phyloP scores from a whole-genome alignment of 257 asterid genomes.

The Penstemon newberryi region DNA sequence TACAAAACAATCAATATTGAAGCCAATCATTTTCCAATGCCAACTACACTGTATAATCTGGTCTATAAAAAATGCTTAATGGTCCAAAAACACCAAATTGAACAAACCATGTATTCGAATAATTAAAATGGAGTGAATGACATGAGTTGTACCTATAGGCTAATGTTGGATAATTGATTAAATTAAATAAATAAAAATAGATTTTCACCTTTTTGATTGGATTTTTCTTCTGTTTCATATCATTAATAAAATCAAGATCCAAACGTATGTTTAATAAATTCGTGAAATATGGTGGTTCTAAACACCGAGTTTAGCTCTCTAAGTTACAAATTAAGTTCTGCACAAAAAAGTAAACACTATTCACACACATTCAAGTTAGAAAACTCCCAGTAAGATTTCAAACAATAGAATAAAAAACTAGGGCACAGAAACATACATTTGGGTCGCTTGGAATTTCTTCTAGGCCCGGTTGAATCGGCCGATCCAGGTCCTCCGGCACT shows the following conservation, averaged over 20 bases:
- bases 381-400: neutral
- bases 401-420: neutral
- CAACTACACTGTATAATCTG: slow-evolving; percentile 1
- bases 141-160: too few relatives aligned
- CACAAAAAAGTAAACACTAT: neutral
- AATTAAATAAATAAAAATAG: neutral
- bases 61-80: neutral
- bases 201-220: too few relatives aligned
- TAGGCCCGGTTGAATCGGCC: slow-evolving; percentile 59
- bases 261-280: too few relatives aligned
- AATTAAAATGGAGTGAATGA: neutral
- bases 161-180: neutral
- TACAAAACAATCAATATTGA: neutral
- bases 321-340: neutral
- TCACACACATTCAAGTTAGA: neutral
- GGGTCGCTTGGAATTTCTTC: slow-evolving; percentile 86
- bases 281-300: too few relatives aligned
- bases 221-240: neutral
- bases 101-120: slow-evolving; percentile 1
- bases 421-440: slow-evolving; percentile 50
- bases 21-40: neutral
- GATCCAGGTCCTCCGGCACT: slow-evolving; percentile 75
- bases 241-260: neutral
- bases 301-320: too few relatives aligned
- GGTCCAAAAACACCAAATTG: neutral